These are phyloP conservation scores for Solanum sejunctum DNA, from an alignment of 257 asterid species.

Conservation along the genomic window DNA sequence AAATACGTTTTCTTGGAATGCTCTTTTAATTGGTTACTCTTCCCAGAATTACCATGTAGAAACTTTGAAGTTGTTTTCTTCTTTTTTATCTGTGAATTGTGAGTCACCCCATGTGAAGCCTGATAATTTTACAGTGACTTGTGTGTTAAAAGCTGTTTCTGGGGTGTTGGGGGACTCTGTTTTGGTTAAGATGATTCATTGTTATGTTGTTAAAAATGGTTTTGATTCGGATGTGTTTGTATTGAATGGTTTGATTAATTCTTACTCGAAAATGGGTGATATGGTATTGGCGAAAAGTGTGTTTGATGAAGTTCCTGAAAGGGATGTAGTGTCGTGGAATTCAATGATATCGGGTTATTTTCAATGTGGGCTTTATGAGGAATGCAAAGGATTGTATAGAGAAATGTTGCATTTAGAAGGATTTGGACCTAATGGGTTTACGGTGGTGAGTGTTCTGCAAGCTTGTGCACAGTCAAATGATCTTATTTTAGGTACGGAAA, in stretches of 20 bases:
- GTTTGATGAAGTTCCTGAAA: constrained; percentile 53
- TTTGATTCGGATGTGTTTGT: constrained; percentile 53
- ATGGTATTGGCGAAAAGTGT: constrained; percentile 37
- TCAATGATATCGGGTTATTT: constrained; percentile 77
- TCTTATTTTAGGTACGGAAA: constrained; percentile 62
- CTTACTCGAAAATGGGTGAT: constrained; percentile 59
- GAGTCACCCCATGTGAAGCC: constrained; percentile 27
- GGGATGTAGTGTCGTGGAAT: constrained; percentile 81
- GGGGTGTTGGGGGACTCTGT: constrained; percentile 25
- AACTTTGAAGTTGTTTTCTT: constrained; percentile 26
- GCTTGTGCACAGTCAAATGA: constrained; percentile 77
- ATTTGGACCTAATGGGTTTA: constrained; percentile 47
- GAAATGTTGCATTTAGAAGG: constrained; percentile 35
- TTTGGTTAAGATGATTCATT: constrained; percentile 35
- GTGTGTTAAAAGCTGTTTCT: constrained; percentile 63
- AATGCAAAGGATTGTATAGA: constrained; percentile 53
- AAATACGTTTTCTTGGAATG: constrained; percentile 68
- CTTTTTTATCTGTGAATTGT: constrained; percentile 7
- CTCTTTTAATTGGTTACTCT: constrained; percentile 62
- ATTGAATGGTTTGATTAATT: constrained; percentile 63
- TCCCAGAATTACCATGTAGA: constrained; percentile 28
- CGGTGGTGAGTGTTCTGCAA: constrained; percentile 53
- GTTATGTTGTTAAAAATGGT: constrained; percentile 47
- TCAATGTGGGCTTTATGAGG: constrained; percentile 56
- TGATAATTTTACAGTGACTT: constrained; percentile 54